phyloP scores from a whole-genome alignment of 495 filamentous ascomycete genomes.

The Tuber brumale region DNA sequence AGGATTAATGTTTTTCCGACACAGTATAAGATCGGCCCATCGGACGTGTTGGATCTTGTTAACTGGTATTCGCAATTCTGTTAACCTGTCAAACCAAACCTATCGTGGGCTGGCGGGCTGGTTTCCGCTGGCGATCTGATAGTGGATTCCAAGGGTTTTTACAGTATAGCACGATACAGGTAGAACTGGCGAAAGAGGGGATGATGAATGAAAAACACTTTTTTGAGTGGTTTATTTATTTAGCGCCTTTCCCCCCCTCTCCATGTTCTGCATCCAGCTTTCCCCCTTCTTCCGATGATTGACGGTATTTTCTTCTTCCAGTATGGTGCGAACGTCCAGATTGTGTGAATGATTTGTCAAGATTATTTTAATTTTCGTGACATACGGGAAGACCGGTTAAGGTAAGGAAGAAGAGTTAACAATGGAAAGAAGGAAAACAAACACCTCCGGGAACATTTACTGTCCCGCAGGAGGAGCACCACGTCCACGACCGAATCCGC shows the following conservation, averaged over 20 bases:
- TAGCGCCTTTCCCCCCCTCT: neutral
- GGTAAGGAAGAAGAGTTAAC: constrained; percentile 40
- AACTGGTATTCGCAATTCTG: no score
- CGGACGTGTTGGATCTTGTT: no score
- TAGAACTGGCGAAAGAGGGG: neutral
- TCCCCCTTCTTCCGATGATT: constrained; percentile 5
- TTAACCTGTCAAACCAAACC: no score
- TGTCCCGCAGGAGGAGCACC: constrained; percentile 60
- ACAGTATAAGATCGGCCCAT: no score
- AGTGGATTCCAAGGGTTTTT: no score
- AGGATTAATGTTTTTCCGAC: no score
- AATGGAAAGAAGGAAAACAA: constrained; percentile 27
- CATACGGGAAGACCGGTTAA: constrained; percentile 42
- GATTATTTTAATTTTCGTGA: constrained; percentile 41
- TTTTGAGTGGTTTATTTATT: neutral
- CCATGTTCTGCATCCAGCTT: constrained; percentile 2
- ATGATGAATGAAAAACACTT: neutral
- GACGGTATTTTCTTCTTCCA: neutral
- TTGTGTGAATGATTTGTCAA: neutral
- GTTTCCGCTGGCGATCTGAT: no score
- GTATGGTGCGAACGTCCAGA: neutral
- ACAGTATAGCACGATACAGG: neutral
- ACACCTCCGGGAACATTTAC: constrained; percentile 32
- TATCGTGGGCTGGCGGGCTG: no score
- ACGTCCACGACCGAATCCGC: constrained; percentile 88